Evolutionary conservation across 2,329 filamentous ascomycete species (phyloP), one percentile per base, ranked within the genome.

Genomic region (Aspergillus aculeatus): DNA sequence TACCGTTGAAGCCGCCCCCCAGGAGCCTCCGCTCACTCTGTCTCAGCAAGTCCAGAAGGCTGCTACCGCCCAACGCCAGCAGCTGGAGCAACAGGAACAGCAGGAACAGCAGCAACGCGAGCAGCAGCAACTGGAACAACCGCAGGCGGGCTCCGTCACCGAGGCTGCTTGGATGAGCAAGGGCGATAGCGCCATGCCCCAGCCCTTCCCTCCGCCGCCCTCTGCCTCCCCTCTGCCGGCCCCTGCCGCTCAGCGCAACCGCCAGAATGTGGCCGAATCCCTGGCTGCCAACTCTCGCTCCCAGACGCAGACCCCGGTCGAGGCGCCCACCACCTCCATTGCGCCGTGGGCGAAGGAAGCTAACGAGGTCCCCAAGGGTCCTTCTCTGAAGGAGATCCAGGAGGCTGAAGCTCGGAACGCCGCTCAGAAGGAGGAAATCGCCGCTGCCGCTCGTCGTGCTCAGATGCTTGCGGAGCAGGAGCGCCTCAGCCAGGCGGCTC

Each of bases 271-370:
- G 3, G 92, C 93, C 1, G 92, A 96, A 66, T 82, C 85, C 55
- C 77, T 90, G 51, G 82, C 82, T 64, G 82, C 82, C 2, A 86
- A 87, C 65, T 84, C 86, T 19, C 80, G 89, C 61, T 96, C 92
- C 24, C 89, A 88, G 63, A 91, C 89, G 1, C 89, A 90, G 64
- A 96, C 92, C 0, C 93, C 85, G 0, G 78, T 83, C 29, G 87
- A 89, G 55, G 84, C 84, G 1, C 83, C 84, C 6, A 82, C 83
- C n/a, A 83, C 92, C 4, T 91, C 94, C 0, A 80, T 97, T 66
- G 95, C 95, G 0, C 95, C 95, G 0, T 99, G 95, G 95, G 95
- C 95, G 5, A 95, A 95, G 74, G 92, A 98, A 65, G 84, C 85
- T 2, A 78, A 81, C 47, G 89, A 90, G 52, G 78, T 84, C 24